Base-by-base conservation (phyloP, 345 rosid species). In the Melastoma malabathricum region DNA sequence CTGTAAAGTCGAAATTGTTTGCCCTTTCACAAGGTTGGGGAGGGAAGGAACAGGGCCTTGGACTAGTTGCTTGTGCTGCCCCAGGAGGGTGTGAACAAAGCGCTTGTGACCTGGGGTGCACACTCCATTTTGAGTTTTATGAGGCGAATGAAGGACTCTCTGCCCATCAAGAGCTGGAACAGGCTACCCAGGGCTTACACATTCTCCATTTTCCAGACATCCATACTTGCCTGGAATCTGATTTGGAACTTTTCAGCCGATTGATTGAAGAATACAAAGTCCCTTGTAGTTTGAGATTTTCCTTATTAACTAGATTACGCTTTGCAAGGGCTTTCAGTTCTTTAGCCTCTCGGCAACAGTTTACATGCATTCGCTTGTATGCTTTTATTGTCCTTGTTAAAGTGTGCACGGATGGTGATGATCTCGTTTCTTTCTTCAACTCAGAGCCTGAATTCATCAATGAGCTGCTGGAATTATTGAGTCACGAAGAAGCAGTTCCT, bases 1-100 rank as follows among this genome's bases (percentile, higher is more conserved):
- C 89, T 65, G 59, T 90, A 68, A 86, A 60, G 69, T 75, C 94
- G 2, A 86, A 75, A 72, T 64, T 90, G 48, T 90, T 83, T 77
- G 73, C 94, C 52, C 87, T 90, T 67, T 94, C 96, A 19, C 98
- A 86, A 78, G 98, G 98, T 62, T 90, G 98, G 98, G 98, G 98
- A 2, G 94, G 90, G 53, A 86, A 90, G 68, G 98, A 90, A 63
- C 96, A 83, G 81, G 98, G 98, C 54, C 94, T 90, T 47, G 98
- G 96, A 58, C 74, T 90, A 62, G 72, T 74, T 66, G 77, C 81
- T 20, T 83, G 94, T 77, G 70, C 86, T 63, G 61, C 79, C 43
- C 70, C 67, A 59, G 66, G 75, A 67, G 79, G 68, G 50, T 78
- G 83, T 68, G 96, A 90, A 47, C 72, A 72, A 51, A 62, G 76